Percentiles rank a stretch among this genome's conserved stretches.
phyloP scores from a whole-genome alignment of 139 green algal species.

The Micromonas commoda region DNA sequence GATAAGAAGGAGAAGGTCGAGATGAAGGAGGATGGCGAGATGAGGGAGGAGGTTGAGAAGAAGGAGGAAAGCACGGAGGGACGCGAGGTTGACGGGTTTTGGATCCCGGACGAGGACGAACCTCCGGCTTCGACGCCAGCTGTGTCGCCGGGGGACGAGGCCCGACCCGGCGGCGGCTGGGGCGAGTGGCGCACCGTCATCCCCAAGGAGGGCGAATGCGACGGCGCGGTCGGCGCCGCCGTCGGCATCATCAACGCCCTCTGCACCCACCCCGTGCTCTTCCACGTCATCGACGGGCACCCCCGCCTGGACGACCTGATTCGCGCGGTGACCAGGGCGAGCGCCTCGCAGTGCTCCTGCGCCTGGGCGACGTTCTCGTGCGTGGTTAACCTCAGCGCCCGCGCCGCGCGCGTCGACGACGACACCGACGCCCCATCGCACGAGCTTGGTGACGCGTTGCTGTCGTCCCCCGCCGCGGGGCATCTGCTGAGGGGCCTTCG shows the following conservation, averaged over 20 bases:
- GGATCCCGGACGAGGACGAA: too few relatives aligned
- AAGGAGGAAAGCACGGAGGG: not conserved
- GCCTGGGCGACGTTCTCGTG: not conserved
- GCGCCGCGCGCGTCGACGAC: too few relatives aligned
- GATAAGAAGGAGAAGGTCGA: not conserved
- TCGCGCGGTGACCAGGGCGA: not conserved
- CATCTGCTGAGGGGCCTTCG: not conserved
- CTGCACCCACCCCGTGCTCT: not conserved
- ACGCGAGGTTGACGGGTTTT: not conserved
- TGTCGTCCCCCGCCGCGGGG: not conserved
- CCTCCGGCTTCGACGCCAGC: too few relatives aligned
- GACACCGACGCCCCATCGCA: too few relatives aligned
- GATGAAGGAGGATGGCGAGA: too few relatives aligned
- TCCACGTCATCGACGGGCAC: not conserved
- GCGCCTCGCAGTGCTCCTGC: not conserved
- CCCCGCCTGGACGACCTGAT: not conserved
- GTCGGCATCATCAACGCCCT: not conserved
- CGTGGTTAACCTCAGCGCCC: not conserved
- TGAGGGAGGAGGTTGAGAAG: too few relatives aligned
- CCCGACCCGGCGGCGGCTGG: too few relatives aligned
- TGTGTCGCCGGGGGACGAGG: too few relatives aligned
- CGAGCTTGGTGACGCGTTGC: not conserved
- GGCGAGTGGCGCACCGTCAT: not conserved
- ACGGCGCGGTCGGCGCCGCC: not conserved
- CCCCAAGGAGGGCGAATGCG: not conserved